Conservation (phyloP, 2,329 filamentous ascomycete genomes). For the Pseudogymnoascus sp. region DNA sequence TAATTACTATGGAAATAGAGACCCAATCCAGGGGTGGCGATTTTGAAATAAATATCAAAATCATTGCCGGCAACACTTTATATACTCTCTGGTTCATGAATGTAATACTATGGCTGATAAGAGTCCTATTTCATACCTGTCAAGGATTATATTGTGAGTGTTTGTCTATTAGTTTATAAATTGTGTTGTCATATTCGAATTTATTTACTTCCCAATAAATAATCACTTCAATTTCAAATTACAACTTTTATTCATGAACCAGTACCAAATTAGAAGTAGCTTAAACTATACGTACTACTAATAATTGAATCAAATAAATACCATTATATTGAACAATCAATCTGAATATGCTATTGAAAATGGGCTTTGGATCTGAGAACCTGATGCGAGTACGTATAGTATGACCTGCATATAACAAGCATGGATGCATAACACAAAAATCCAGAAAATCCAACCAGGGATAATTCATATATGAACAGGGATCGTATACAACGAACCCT, state of each 20-base stretch:
- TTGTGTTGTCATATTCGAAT: background rate
- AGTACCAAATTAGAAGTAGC: background rate
- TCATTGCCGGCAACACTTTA: background rate
- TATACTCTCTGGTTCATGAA: background rate
- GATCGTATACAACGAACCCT: background rate
- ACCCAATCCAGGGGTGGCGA: background rate
- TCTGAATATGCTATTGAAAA: background rate
- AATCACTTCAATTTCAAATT: background rate
- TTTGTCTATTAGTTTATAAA: background rate
- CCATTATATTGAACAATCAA: background rate
- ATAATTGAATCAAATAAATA: background rate
- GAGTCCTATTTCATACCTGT: background rate
- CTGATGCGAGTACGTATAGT: background rate
- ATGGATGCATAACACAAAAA: background rate
- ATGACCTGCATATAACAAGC: background rate
- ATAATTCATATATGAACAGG: slow-evolving; percentile 1
- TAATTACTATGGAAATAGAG: background rate
- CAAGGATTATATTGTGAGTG: background rate
- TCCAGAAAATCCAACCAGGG: background rate
- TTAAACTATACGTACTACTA: background rate
- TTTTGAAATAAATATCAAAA: background rate
- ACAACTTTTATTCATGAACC: background rate
- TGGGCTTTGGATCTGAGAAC: background rate
- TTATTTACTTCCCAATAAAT: background rate
- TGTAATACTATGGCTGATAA: background rate